These are phyloP conservation scores for Asparagopsis taxiformis DNA, from an alignment of 31 red algal species.

Conservation along the genomic window DNA sequence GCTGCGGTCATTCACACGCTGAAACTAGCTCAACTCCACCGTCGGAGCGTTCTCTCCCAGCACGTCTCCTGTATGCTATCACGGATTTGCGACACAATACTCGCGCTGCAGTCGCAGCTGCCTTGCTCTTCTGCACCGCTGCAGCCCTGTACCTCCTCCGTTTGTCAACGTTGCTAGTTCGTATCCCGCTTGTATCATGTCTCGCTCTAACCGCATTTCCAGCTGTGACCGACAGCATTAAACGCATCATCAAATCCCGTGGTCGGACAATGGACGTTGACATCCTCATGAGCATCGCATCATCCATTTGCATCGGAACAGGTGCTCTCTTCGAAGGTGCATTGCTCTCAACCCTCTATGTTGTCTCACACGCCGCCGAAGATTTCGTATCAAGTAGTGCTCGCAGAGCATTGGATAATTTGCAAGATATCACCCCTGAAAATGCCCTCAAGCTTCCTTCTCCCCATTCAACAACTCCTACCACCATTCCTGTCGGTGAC, in stretches of 20 bases:
- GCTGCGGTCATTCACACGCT: too few relatives aligned
- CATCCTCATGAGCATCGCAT: slow-evolving; percentile 91
- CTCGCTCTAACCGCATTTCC: slow-evolving; percentile 42
- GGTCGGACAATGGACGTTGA: slow-evolving; percentile 60
- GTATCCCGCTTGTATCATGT: slow-evolving; percentile 14
- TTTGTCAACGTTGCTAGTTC: slow-evolving; percentile 1
- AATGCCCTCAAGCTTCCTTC: slow-evolving; percentile 43
- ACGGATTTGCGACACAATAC: slow-evolving; percentile 8
- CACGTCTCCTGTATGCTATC: neutral
- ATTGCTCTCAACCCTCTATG: slow-evolving; percentile 74
- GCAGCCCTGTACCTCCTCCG: slow-evolving; percentile 2
- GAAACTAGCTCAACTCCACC: neutral
- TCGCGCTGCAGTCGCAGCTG: slow-evolving; percentile 3
- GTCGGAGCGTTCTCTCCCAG: neutral
- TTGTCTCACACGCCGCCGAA: slow-evolving; percentile 75
- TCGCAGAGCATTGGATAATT: slow-evolving; percentile 55
- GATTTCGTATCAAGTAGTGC: slow-evolving; percentile 52
- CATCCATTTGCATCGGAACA: slow-evolving; percentile 42
- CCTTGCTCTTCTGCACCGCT: slow-evolving; percentile 4
- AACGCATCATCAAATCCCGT: slow-evolving; percentile 20
- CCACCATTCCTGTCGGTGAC: slow-evolving; percentile 13
- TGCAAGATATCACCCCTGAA: slow-evolving; percentile 58
- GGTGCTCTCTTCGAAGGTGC: slow-evolving; percentile 73
- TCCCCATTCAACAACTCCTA: slow-evolving; percentile 1
- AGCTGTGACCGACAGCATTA: slow-evolving; percentile 27